Conservation (phyloP, 495 filamentous ascomycete species). For the Penicillium herquei region DNA sequence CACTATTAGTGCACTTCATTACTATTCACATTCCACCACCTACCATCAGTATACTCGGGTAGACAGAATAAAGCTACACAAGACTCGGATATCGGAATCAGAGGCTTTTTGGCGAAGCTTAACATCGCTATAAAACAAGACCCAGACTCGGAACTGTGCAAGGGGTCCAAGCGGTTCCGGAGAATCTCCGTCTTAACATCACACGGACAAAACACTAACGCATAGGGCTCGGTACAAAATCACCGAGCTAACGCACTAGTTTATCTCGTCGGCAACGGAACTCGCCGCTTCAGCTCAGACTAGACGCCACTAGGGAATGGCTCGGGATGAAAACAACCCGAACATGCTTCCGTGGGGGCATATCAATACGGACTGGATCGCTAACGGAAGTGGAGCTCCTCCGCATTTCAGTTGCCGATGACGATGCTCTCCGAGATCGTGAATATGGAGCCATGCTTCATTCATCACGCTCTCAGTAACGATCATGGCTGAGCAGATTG, state of each 20-base stretch:
- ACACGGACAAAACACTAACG: no score
- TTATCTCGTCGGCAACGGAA: conserved; percentile 11
- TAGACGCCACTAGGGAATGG: conserved; percentile 5
- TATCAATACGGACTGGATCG: background rate
- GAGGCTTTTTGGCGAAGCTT: no score
- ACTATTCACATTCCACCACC: background rate
- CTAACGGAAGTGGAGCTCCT: background rate
- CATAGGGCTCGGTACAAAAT: background rate
- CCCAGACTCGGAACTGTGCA: no score
- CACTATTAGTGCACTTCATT: no score
- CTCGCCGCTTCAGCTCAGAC: conserved; percentile 5
- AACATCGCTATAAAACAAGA: no score
- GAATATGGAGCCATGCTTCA: background rate
- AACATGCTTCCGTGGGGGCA: background rate
- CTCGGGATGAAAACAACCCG: conserved; percentile 16
- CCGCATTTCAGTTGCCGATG: no score
- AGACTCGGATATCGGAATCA: no score
- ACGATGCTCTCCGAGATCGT: background rate
- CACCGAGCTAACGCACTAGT: conserved; percentile 1
- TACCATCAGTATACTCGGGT: no score
- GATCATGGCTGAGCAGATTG: conserved; percentile 12
- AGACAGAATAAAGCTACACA: no score
- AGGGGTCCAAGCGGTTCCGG: no score
- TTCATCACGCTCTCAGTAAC: background rate
- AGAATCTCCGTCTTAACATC: no score